Evolutionary conservation across 2,329 filamentous ascomycete species (phyloP).

Genomic region (Claviceps sp.): DNA sequence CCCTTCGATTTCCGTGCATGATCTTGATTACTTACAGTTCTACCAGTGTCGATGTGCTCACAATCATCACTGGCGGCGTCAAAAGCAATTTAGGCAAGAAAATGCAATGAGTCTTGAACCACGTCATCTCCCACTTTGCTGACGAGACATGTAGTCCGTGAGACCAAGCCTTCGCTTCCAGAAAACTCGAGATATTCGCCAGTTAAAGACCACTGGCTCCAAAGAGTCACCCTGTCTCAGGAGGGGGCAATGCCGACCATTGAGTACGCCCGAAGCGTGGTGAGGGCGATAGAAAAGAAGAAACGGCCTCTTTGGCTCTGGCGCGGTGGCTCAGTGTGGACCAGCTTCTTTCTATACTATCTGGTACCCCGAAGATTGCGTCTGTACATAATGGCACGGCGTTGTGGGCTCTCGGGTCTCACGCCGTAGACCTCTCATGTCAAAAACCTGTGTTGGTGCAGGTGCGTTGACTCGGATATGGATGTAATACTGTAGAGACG

Average conservation of each 20-base stretch:
- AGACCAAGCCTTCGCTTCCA: slow-evolving; percentile 6
- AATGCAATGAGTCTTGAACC: neutral
- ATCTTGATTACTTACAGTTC: neutral
- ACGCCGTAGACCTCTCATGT: neutral
- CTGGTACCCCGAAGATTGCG: slow-evolving; percentile 4
- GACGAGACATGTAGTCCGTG: slow-evolving; percentile 4
- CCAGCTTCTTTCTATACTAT: slow-evolving; percentile 13
- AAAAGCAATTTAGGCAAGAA: slow-evolving; percentile 9
- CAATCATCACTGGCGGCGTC: slow-evolving; percentile 7
- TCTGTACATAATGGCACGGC: neutral
- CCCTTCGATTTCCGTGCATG: neutral
- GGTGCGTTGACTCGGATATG: neutral
- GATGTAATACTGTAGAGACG: too few species aligned
- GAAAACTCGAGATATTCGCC: slow-evolving; percentile 6
- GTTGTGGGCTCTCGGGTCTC: neutral
- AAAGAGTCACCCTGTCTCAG: slow-evolving; percentile 4
- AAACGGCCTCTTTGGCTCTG: slow-evolving; percentile 9
- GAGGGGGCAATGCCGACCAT: slow-evolving; percentile 5
- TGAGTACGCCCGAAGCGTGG: slow-evolving; percentile 8
- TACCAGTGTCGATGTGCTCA: slow-evolving; percentile 8
- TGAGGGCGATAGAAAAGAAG: slow-evolving; percentile 7
- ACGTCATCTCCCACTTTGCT: neutral
- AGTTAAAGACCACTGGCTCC: slow-evolving; percentile 7
- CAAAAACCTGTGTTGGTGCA: neutral
- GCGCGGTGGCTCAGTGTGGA: slow-evolving; percentile 4